Evolutionary conservation across 768 basidiomycete genomes (phyloP), one percentile per base, ranked within the genome.

Genomic region (Hydnum rufescens): DNA sequence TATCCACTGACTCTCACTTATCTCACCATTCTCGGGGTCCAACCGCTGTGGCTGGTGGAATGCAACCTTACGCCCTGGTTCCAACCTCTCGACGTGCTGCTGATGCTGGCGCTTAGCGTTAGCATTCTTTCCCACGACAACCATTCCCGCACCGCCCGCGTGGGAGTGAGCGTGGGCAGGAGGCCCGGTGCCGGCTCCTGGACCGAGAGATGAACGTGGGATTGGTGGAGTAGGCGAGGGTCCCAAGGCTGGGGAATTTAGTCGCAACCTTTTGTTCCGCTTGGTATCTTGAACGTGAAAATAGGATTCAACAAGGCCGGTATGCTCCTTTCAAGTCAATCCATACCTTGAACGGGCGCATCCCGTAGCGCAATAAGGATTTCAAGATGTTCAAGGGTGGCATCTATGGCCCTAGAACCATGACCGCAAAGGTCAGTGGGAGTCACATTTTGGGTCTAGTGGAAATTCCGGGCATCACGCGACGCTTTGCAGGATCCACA

Each of bases 11-110:
- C 39, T 63, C 75, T 57, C 66, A 71, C 58, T 67, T 66, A 47
- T 63, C 63, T 80, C 78, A 39, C 52, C 48, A 32, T 16, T 44
- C 3, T 5, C 25, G 36, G 22, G 52, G 34, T 62, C 64, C 48
- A 57, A 56, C 28, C 44, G 34, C 29, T 61, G 58, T 31, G 77
- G 76, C 3, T 78, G 78, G 63, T 80, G 81, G 59, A 86, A 88
- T 1, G 82, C 86, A 6, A 89, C 84, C 59, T 80, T 85, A 52
- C 86, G 71, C 19, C 80, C 79, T 60, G 75, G 71, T 58, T 77
- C 77, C 18, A n/a, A 23, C 31, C 31, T 28, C 31, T 51, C 23
- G 8, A 23, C 1, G 13, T 51, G 49, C 26, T 51, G 28, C 23
- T 32, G 50, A 19, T 6, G 31, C 42, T 54, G 50, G 4, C 25